Evolutionary conservation across 2,329 filamentous ascomycete species (phyloP), one percentile per base, ranked within the genome.

Genomic region (Periglandula ipomoeae): DNA sequence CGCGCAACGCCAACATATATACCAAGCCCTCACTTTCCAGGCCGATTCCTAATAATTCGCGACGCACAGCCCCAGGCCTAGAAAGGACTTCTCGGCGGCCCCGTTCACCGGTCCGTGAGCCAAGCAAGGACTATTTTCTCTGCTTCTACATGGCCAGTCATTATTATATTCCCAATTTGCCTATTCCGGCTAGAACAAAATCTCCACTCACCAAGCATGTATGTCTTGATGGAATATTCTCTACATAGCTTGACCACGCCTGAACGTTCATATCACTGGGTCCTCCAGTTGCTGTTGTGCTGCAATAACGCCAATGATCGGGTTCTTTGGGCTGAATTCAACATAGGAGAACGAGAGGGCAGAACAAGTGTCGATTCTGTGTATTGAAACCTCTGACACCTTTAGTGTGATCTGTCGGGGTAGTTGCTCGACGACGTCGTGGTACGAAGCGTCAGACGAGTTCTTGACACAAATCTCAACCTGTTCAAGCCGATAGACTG

Each of bases 281-380:
- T 17, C 46, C 23, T 42, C n/a, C n/a, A n/a, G n/a, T n/a, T n/a
- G n/a, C n/a, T 27, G 19, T 27, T 42, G 46, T 47, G 38, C 15
- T 42, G 35, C 27, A 10, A 42, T 37, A 47, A 26, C 17, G 22
- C 17, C n/a, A n/a, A n/a, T 47, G 26, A 47, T 47, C 22, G 46
- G 22, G 15, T 35, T 47, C n/a, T 22, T 19, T 35, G 27, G 46
- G 46, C 46, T 41, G 45, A 35, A 35, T 20, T 22, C 38, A 34
- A 5, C 34, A n/a, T 47, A 35, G 38, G n/a, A 1, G 17, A 42
- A 47, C 27, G 15, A 34, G 30, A 42, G 24, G 38, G n/a, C 32
- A 24, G 35, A 27, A 47, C 46, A 42, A 47, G 46, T 47, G 46
- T 47, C 46, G 17, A 35, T 27, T 34, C 42, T 17, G 11, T 23